A percentile compares a stretch with the other conserved stretches of the same genome.
These are phyloP conservation scores for Gaeumannomyces sp. DNA, from an alignment of 2,329 filamentous ascomycete species.

Conservation along the genomic window DNA sequence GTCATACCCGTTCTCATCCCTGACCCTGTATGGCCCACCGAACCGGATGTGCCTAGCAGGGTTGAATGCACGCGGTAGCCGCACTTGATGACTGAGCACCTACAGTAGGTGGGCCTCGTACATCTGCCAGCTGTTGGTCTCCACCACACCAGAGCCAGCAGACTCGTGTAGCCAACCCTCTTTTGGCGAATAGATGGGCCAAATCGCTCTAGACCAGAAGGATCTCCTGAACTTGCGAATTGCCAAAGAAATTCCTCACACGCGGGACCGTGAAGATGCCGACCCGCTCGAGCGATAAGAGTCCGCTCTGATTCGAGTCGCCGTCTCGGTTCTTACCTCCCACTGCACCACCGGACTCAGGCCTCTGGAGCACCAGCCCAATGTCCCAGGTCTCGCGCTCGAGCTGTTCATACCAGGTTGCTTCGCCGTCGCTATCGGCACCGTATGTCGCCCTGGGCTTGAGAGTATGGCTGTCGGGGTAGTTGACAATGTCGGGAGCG, in stretches of 20 bases:
- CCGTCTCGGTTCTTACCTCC: background rate
- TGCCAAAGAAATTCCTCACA: slow-evolving; percentile 1
- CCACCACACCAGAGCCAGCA: too few relatives aligned
- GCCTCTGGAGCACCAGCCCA: slow-evolving; percentile 4
- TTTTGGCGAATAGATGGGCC: background rate
- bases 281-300: slow-evolving; percentile 4
- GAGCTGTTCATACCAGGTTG: background rate
- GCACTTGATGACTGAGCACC: background rate
- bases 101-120: background rate
- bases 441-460: background rate
- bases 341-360: background rate
- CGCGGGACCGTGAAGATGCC: slow-evolving; percentile 7
- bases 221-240: slow-evolving; percentile 2
- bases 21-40: background rate
- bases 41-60: background rate
- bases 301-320: background rate
- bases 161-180: too few relatives aligned
- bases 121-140: background rate
- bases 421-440: background rate
- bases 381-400: background rate
- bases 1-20: background rate
- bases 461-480: background rate
- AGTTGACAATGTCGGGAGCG: background rate
- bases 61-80: too few relatives aligned
- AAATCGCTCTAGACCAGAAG: background rate